Percentiles rank a stretch among this genome's conserved stretches.
phyloP scores from a whole-genome alignment of 495 filamentous ascomycete genomes.

The Aspergillus heteromorphus region DNA sequence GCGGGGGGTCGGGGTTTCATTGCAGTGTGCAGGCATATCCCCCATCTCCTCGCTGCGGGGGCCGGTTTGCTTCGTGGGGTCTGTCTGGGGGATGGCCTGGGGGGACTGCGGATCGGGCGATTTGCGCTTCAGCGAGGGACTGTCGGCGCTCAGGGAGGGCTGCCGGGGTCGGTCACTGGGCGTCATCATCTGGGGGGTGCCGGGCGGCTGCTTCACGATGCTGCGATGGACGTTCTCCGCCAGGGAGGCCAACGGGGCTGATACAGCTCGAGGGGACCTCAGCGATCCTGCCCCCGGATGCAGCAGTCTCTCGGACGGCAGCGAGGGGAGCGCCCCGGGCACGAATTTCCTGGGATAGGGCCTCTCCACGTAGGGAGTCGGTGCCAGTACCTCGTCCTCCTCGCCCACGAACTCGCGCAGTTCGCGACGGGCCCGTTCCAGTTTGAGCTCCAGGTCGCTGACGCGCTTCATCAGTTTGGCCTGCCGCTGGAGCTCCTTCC shows the following conservation, averaged over 20 bases:
- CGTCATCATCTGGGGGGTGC: slow-evolving; percentile 5
- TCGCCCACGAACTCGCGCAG: slow-evolving; percentile 46
- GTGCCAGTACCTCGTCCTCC: slow-evolving; percentile 31
- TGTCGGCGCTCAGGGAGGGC: slow-evolving; percentile 29
- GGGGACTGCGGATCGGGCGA: slow-evolving; percentile 33
- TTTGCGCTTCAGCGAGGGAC: slow-evolving; percentile 40
- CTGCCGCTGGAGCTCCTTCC: slow-evolving; percentile 57
- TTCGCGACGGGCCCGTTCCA: slow-evolving; percentile 53
- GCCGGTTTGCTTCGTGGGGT: slow-evolving; percentile 10
- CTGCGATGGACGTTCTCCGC: background rate
- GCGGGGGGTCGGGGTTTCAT: slow-evolving; percentile 19
- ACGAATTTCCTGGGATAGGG: slow-evolving; percentile 46
- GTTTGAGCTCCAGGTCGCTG: slow-evolving; percentile 60
- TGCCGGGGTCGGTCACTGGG: slow-evolving; percentile 2
- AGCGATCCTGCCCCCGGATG: slow-evolving; percentile 20
- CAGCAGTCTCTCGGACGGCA: slow-evolving; percentile 56
- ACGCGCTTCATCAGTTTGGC: slow-evolving; percentile 59
- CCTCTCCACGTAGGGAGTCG: slow-evolving; percentile 25
- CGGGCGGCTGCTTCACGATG: background rate
- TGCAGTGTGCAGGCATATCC: slow-evolving; percentile 11
- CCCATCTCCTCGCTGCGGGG: slow-evolving; percentile 11
- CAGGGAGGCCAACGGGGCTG: slow-evolving; percentile 19
- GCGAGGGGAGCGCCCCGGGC: slow-evolving; percentile 50
- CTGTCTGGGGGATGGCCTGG: background rate
- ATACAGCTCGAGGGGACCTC: background rate